These are phyloP conservation scores for Leptographium radiaticola DNA, from an alignment of 2,329 filamentous ascomycete species.

Conservation along the genomic window DNA sequence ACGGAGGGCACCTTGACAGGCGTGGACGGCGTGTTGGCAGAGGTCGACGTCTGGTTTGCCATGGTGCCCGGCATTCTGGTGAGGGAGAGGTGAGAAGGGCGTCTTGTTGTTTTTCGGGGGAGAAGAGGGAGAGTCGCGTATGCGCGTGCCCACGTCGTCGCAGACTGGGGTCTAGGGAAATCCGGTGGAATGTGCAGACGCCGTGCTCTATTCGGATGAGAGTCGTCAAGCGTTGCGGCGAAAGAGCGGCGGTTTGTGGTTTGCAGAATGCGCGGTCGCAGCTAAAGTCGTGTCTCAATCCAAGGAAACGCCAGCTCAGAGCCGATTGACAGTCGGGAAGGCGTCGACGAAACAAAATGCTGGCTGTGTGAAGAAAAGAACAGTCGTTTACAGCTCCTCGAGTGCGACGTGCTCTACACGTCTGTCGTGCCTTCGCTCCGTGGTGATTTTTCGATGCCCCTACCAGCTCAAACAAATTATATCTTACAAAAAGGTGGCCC, in stretches of 20 bases:
- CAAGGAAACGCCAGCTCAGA: not conserved
- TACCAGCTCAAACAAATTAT: not conserved
- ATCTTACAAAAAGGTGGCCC: not conserved
- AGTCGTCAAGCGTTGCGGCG: too few relatives aligned
- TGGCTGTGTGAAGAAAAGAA: not conserved
- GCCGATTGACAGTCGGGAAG: not conserved
- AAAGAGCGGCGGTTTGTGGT: too few relatives aligned
- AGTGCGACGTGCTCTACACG: not conserved
- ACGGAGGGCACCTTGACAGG: slow-evolving; percentile 48
- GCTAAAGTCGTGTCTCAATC: not conserved
- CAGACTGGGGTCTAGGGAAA: too few relatives aligned
- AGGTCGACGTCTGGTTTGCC: slow-evolving; percentile 1
- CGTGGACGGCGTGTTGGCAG: slow-evolving; percentile 26
- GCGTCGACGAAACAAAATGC: not conserved
- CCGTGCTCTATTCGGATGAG: too few relatives aligned
- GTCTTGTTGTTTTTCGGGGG: too few relatives aligned
- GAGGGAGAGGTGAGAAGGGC: not conserved
- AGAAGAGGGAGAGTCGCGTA: not conserved
- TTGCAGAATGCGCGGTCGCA: too few relatives aligned
- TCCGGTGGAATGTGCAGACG: too few relatives aligned
- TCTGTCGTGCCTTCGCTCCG: not conserved
- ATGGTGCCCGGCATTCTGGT: slow-evolving; percentile 4
- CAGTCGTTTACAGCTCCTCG: not conserved
- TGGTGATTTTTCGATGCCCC: not conserved
- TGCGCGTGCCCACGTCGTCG: not conserved